These are phyloP conservation scores for Debaryomyces tyrocola DNA, from an alignment of 805 yeast species.

Conservation along the genomic window DNA sequence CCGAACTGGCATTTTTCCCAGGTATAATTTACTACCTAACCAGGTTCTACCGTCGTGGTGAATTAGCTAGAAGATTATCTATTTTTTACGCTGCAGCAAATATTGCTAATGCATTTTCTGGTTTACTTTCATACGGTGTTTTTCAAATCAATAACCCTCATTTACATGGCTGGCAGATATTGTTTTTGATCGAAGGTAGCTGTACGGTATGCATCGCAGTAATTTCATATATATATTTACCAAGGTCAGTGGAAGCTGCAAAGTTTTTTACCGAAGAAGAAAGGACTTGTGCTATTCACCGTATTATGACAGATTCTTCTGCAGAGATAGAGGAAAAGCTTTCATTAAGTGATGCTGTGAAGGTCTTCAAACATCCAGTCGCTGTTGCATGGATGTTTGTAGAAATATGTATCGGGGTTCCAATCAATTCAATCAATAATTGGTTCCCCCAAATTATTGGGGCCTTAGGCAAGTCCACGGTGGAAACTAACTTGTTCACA, in stretches of 20 bases:
- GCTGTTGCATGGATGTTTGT: slow-evolving; percentile 44
- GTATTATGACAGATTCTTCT: slow-evolving; percentile 48
- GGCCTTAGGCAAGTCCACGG: slow-evolving; percentile 39
- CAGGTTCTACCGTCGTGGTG: slow-evolving; percentile 37
- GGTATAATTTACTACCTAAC: slow-evolving; percentile 38
- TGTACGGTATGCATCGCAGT: slow-evolving; percentile 36
- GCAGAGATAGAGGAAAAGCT: slow-evolving; percentile 36
- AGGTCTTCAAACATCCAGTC: slow-evolving; percentile 47
- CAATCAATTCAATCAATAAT: slow-evolving; percentile 47
- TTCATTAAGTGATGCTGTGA: slow-evolving; percentile 40
- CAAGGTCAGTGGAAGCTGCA: slow-evolving; percentile 35
- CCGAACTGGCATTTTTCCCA: slow-evolving; percentile 39
- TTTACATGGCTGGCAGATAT: slow-evolving; percentile 48
- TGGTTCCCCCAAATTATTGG: slow-evolving; percentile 50
- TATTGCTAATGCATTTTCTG: slow-evolving; percentile 38
- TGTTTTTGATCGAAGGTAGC: slow-evolving; percentile 47
- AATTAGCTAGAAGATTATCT: slow-evolving; percentile 35
- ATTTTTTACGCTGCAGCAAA: slow-evolving; percentile 36
- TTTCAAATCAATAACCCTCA: slow-evolving; percentile 39
- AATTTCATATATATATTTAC: slow-evolving; percentile 33
- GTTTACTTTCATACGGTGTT: slow-evolving; percentile 31
- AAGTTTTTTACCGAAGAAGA: slow-evolving; percentile 42
- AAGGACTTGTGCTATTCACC: slow-evolving; percentile 32
- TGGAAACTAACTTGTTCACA: slow-evolving; percentile 41
- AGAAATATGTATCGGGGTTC: slow-evolving; percentile 49